Evolutionary conservation across 768 basidiomycete species (phyloP).

Genomic region (Termitomyces titanicus): DNA sequence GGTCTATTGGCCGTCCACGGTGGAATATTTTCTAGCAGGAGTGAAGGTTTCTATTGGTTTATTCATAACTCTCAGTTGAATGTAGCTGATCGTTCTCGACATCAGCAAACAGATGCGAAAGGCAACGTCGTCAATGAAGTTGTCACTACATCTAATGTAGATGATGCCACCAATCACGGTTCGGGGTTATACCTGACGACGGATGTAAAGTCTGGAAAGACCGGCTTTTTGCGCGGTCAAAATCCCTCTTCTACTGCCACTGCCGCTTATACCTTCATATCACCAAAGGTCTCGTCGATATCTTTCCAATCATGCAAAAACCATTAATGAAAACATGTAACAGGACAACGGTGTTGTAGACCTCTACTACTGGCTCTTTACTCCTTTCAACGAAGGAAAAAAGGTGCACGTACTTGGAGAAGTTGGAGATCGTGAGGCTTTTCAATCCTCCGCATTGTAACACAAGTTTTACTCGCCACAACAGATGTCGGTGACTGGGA

Average conservation of each 20-base stretch:
- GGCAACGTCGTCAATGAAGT: constrained; percentile 11
- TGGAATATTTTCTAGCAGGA: constrained; percentile 15
- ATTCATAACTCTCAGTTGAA: background rate
- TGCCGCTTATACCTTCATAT: constrained; percentile 14
- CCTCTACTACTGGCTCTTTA: constrained; percentile 16
- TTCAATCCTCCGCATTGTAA: background rate
- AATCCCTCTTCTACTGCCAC: constrained; percentile 13
- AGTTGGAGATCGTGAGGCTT: constrained; percentile 14
- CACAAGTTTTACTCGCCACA: background rate
- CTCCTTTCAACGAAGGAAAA: constrained; percentile 17
- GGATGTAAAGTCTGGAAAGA: constrained; percentile 12
- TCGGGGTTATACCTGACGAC: constrained; percentile 11
- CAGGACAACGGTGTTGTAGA: constrained; percentile 16
- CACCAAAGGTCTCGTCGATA: constrained; percentile 11
- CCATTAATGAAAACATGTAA: background rate
- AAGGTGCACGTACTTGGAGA: constrained; percentile 11
- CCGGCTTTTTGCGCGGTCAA: constrained; percentile 13
- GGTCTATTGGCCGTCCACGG: constrained; percentile 15
- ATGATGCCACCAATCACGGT: constrained; percentile 8
- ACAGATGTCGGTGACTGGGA: constrained; percentile 19
- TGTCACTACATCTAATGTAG: constrained; percentile 7
- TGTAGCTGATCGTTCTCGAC: background rate
- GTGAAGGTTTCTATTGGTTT: constrained; percentile 10
- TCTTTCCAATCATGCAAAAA: background rate
- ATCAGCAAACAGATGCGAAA: constrained; percentile 10